Conservation (phyloP, 305 asterid species). For the Coffea humblotiana region DNA sequence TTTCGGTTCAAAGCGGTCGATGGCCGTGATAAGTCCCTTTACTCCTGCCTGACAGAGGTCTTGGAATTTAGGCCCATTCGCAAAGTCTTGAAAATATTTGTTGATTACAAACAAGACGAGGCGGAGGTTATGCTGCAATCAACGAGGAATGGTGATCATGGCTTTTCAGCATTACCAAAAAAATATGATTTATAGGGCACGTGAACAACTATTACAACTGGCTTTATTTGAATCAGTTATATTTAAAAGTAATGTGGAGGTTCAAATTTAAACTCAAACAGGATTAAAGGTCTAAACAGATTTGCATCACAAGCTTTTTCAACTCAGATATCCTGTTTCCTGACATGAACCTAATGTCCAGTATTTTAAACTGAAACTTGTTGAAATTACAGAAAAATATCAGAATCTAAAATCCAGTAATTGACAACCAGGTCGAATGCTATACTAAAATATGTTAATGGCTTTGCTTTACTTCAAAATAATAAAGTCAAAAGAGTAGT, state of each 20-base stretch:
- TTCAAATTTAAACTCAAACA: neutral
- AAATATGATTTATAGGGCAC: constrained; percentile 1
- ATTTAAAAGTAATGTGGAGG: neutral
- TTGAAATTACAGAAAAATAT: neutral
- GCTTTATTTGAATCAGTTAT: neutral
- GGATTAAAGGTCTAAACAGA: neutral
- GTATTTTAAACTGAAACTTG: neutral
- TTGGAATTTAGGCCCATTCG: constrained; percentile 69
- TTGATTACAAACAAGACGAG: constrained; percentile 84
- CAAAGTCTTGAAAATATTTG: constrained; percentile 78
- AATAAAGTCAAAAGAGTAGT: neutral
- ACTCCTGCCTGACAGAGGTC: constrained; percentile 96
- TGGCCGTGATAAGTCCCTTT: constrained; percentile 81
- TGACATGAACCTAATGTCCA: neutral
- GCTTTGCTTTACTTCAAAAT: neutral
- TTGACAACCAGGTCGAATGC: neutral
- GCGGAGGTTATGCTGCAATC: constrained; percentile 85
- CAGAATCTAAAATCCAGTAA: neutral
- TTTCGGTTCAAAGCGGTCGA: constrained; percentile 84
- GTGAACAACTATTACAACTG: neutral
- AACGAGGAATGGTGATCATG: constrained; percentile 20
- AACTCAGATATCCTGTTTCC: neutral
- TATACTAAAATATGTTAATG: neutral
- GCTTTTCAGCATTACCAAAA: neutral
- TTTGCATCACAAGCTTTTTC: neutral